Percentiles rank a stretch among this genome's conserved stretches.
Evolutionary conservation across 805 yeast genomes (phyloP).

Genomic region (Sugiyamaella smithiae): DNA sequence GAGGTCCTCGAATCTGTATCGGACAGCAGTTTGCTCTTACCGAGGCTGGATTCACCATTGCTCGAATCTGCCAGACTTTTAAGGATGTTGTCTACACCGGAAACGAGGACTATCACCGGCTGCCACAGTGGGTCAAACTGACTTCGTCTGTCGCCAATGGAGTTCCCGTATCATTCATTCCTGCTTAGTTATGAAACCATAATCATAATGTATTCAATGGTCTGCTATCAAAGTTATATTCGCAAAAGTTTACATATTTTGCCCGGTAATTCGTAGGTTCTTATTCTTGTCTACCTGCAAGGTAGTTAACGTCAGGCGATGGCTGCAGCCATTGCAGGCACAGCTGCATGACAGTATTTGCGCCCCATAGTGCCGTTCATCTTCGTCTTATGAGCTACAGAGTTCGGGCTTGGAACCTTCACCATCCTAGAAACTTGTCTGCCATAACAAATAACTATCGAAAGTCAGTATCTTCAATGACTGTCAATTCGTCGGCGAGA

Average conservation of each 20-base stretch:
- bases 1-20: constrained; percentile 55
- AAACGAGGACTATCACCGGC: constrained; percentile 9
- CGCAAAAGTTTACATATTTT: too few relatives aligned
- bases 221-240: too few relatives aligned
- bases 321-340: too few relatives aligned
- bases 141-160: constrained; percentile 22
- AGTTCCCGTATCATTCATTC: constrained; percentile 17
- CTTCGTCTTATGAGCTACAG: constrained; percentile 16
- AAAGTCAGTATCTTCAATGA: constrained; percentile 4
- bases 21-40: constrained; percentile 58
- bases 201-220: too few relatives aligned
- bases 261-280: too few relatives aligned
- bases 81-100: constrained; percentile 10
- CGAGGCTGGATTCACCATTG: constrained; percentile 47
- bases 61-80: constrained; percentile 36
- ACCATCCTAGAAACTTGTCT: neutral
- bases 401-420: constrained; percentile 19
- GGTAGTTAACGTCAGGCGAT: too few relatives aligned
- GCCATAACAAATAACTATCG: neutral
- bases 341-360: too few relatives aligned
- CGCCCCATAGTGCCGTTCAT: neutral
- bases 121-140: constrained; percentile 17
- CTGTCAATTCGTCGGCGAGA: constrained; percentile 36
- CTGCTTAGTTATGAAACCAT: constrained; percentile 2
- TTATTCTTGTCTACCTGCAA: too few relatives aligned